These are phyloP conservation scores for Gaertneriomyces sp. DNA, from an alignment of 192 early-diverging fungal species.

Conservation along the genomic window DNA sequence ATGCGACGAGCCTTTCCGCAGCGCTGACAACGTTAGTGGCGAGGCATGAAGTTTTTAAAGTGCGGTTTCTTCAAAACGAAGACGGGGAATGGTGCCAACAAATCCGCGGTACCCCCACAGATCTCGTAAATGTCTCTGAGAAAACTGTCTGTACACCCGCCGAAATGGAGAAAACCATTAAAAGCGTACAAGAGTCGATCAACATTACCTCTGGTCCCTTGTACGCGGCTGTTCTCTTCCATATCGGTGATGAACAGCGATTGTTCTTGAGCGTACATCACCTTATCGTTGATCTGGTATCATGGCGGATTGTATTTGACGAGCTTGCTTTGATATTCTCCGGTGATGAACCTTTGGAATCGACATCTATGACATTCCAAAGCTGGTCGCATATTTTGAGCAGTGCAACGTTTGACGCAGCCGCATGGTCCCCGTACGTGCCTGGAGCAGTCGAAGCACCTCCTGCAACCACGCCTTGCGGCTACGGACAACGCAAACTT, in stretches of 20 bases:
- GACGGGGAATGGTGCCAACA: not conserved
- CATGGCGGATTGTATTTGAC: conserved; percentile 36
- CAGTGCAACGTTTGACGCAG: too few relatives aligned
- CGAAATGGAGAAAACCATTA: not conserved
- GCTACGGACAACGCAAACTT: too few relatives aligned
- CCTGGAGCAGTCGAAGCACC: too few relatives aligned
- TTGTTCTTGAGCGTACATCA: conserved; percentile 32
- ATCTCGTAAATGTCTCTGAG: not conserved
- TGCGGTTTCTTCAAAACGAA: not conserved
- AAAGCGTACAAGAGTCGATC: conserved; percentile 3
- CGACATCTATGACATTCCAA: conserved; percentile 26
- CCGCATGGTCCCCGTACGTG: too few relatives aligned
- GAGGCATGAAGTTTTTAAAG: conserved; percentile 8
- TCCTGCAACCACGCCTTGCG: too few relatives aligned
- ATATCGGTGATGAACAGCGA: conserved; percentile 13
- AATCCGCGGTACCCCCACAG: too few relatives aligned
- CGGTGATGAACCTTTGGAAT: conserved; percentile 6
- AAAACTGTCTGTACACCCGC: not conserved
- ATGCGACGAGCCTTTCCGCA: not conserved
- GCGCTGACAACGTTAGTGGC: conserved; percentile 4
- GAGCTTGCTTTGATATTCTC: conserved; percentile 15
- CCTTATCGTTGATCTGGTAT: conserved; percentile 33
- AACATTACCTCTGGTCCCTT: not conserved
- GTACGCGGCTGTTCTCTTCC: conserved; percentile 3
- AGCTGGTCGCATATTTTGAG: conserved; percentile 11